Base-by-base conservation (phyloP, 2,329 filamentous ascomycete species). In the Colletotrichum falcatum region DNA sequence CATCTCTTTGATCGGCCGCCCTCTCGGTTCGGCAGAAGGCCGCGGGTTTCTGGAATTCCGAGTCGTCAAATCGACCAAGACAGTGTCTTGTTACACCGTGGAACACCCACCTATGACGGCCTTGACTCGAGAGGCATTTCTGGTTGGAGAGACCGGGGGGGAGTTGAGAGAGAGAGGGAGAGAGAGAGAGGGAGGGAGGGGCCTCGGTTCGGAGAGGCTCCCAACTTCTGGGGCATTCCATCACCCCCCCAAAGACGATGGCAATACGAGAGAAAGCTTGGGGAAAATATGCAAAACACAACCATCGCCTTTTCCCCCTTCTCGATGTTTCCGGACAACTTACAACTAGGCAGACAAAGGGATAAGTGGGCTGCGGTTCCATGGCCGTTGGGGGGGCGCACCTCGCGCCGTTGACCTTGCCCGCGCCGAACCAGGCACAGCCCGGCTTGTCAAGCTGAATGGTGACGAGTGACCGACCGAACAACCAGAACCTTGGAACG, bases 81-180 rank as follows among this genome's bases (percentile, higher is more conserved):
- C 67, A 67, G 6, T 70, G 67, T 70, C 67, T 67, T 0, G 67
- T 67, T 62, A 42, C 67, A 60, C 28, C 30, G 33, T 62, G 67
- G 35, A 48, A 60, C 44, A 33, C 30, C 30, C 55, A 60, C 44
- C 20, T 5, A 53, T 70, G 67, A 70, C 67, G 67, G 53, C 23
- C 42, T 49, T 61, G 55, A 44, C 37, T 66, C 48, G 35, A n/a
- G 1, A 30, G 37, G 26, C 26, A 26, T 53, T n/a, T 28, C 30
- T 18, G 26, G 33, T n/a, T 53, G 23, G 60, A n/a, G n/a, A 42
- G 39, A 20, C 39, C 18, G 11, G 20, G 42, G 18, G 39, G 18
- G 16, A 42, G 37, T 5, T n/a, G n/a, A n/a, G 4, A 42, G 39
- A 42, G 16, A 39, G 5, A 7, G 39, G 20, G 39, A 42, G 39